Evolutionary conservation across 2,329 filamentous ascomycete genomes (phyloP).

Genomic region (Penicillium sp.): DNA sequence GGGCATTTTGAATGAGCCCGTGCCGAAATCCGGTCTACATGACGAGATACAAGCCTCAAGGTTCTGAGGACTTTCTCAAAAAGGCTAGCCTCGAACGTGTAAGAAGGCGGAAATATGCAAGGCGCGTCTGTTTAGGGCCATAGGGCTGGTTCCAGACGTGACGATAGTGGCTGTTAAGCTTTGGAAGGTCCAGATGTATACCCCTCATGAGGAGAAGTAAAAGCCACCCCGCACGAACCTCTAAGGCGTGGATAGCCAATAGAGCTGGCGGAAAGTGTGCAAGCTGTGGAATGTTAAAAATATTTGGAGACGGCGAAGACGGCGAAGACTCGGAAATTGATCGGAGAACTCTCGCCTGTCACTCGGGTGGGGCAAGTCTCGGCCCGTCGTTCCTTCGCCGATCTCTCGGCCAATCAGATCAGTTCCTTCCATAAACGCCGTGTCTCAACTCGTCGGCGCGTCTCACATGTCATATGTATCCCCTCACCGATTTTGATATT

Average conservation of each 20-base stretch:
- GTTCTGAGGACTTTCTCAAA: background rate
- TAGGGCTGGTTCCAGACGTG: background rate
- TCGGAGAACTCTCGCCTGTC: background rate
- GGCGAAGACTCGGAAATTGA: background rate
- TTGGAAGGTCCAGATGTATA: background rate
- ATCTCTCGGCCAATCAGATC: background rate
- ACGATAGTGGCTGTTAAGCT: background rate
- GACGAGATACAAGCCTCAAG: background rate
- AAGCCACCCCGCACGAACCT: background rate
- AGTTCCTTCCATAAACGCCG: background rate
- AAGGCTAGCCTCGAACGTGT: background rate
- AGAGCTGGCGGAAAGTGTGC: background rate
- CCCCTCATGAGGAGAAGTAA: constrained; percentile 10
- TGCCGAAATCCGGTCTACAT: background rate
- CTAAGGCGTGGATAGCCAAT: background rate
- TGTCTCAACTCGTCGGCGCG: background rate
- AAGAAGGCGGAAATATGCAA: background rate
- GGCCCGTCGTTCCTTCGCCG: background rate
- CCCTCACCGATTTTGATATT: background rate
- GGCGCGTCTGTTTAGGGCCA: background rate
- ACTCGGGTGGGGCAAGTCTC: background rate
- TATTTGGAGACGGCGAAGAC: background rate
- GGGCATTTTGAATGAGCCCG: background rate
- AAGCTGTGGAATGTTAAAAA: background rate
- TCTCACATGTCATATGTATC: background rate